Evolutionary conservation across 2,329 filamentous ascomycete species (phyloP), one percentile per base, ranked within the genome.

Genomic region (Pyricularia grisea): DNA sequence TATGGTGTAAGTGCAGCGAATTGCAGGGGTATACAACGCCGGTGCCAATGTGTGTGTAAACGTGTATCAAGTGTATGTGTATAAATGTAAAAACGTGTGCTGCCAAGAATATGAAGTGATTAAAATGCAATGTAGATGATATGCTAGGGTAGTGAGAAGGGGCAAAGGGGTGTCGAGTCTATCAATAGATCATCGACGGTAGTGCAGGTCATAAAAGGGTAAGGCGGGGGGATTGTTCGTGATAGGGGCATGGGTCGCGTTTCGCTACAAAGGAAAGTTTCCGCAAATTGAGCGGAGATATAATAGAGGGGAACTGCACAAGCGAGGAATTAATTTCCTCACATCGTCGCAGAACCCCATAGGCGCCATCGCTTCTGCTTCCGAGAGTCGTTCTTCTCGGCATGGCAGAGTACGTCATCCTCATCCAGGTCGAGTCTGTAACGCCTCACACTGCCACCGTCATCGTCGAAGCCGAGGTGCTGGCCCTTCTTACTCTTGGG

Each of bases 401-500:
- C 36, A 25, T 69, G 42, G 66, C 25, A 30, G 25, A 31, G 36
- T 11, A 20, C 66, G 66, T 81, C 80, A 20, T 83, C 82, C 50
- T 80, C 80, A 23, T 87, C 85, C 3, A 90, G 78, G 58, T 87
- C 83, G 3, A 90, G 79, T 4, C 88, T 80, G 75, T 90, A 90
- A 20, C 88, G 81, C 20, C 88, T 81, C 70, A 90, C 88, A 70
- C 87, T 90, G 25, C 88, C 87, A 0, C 82, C 79, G 75, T 90
- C 87, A 73, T 88, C 86, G 72, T 88, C 86, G 70, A 89, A 89
- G 2, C 81, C 79, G 14, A 87, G 76, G 66, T 84, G 82, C 58
- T 61, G 58, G 4, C 58, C 58, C 60, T 83, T 78, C 66, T 79
- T 81, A 42, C 80, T 79, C 67, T 79, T 80, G 14, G 87, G 84